Evolutionary conservation across 176 grass and related monocot genomes (phyloP), one percentile per base, ranked within the genome.

Genomic region (Alloteropsis semialata): DNA sequence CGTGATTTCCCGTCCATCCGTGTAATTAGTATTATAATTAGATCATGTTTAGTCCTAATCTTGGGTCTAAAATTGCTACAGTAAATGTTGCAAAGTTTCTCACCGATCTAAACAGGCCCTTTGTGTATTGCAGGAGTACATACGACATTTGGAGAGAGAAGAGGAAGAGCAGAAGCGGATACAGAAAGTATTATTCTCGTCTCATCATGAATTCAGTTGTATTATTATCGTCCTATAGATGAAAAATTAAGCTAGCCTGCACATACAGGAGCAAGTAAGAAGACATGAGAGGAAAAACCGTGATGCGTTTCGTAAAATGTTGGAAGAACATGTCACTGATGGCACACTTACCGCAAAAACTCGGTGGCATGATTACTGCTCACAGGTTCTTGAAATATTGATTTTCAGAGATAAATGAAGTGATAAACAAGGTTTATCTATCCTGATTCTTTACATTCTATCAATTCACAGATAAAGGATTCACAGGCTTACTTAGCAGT

Each of bases 241-340:
- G 6, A 48, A 65, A 65, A 77, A 51, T 58, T 77, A 34, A 32
- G 10, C 33, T 43, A 82, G 30, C 1, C 4, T 60, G 25, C 50
- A 49, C 36, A 68, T 89, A 34, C 72, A 99, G 93, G 85, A 87
- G 32, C 89, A 99, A 87, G 29, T 69, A 85, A 91, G 91, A 84
- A 91, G 89, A 39, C 87, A 81, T 75, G 97, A 99, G 73, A 84
- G 93, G 43, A 99, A 96, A 83, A 96, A 99, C 27, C 93, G 97
- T 50, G 97, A 99, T 72, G 91, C 78, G 28, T 96, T 90, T 58
- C 91, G 93, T 39, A 96, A 94, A 70, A 88, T 99, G 87, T 81
- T 99, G 91, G 91, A 94, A 86, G 93, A 89, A 71, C 93, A 99
- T 85, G 81, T 87, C 54, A 72, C 89, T 84, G 65, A 86, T 70